These are phyloP conservation scores for Xylaria grammica DNA, from an alignment of 495 filamentous ascomycete genomes.

Conservation along the genomic window DNA sequence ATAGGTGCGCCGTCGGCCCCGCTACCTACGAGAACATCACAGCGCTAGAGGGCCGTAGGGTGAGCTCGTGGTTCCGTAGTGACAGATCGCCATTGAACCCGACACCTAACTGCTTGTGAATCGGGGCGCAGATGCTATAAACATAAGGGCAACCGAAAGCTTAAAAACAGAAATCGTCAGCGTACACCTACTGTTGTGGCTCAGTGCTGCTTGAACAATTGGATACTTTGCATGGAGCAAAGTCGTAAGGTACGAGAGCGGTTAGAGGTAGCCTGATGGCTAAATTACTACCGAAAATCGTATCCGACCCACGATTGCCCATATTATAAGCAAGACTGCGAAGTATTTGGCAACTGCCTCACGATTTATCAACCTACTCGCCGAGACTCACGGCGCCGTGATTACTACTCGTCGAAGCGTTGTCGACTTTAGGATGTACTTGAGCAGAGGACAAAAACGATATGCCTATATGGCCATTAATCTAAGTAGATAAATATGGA, in stretches of 20 bases:
- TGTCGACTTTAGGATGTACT: too few species aligned
- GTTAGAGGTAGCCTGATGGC: neutral
- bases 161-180: too few species aligned
- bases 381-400: too few species aligned
- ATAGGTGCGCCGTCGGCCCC: conserved; percentile 21
- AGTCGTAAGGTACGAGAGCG: neutral
- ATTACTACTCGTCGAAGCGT: too few species aligned
- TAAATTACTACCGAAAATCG: neutral
- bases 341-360: neutral
- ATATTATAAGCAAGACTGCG: conserved; percentile 11
- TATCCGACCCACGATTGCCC: neutral
- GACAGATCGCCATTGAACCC: conserved; percentile 42
- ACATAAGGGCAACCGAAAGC: too few species aligned
- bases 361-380: neutral
- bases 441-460: too few species aligned
- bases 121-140: conserved; percentile 38
- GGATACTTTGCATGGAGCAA: too few species aligned
- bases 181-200: too few species aligned
- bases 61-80: conserved; percentile 36
- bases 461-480: too few species aligned
- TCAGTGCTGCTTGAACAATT: too few species aligned
- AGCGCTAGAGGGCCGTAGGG: conserved; percentile 34
- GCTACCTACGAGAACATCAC: conserved; percentile 24
- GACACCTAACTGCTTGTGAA: conserved; percentile 21
- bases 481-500: too few species aligned